A percentile compares a stretch with the other conserved stretches of the same genome.
phyloP scores from a whole-genome alignment of 495 filamentous ascomycete species.

The Podospora pseudoanserina region DNA sequence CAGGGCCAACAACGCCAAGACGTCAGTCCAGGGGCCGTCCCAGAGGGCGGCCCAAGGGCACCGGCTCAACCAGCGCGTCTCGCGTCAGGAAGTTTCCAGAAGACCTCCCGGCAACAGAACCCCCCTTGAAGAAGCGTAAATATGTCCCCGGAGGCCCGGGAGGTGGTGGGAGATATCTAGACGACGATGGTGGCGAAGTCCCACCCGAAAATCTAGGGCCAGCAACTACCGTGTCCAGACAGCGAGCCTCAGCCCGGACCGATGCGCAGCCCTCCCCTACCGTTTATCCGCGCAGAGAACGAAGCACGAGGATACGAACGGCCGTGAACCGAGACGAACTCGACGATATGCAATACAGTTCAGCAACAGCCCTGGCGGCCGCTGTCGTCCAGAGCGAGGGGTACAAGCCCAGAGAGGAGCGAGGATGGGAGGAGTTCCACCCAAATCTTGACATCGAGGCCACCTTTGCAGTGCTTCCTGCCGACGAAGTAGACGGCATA shows the following conservation, averaged over 20 bases:
- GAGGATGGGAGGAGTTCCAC: constrained; percentile 96
- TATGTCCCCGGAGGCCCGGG: constrained; percentile 78
- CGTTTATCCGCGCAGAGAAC: constrained; percentile 46
- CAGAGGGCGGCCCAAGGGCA: constrained; percentile 41
- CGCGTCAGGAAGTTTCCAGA: constrained; percentile 37
- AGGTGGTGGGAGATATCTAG: constrained; percentile 74
- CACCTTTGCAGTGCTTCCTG: constrained; percentile 69
- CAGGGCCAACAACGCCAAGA: constrained; percentile 42
- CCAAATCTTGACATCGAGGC: constrained; percentile 85
- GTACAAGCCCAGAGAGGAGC: constrained; percentile 94
- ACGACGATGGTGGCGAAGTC: constrained; percentile 55
- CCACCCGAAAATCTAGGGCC: constrained; percentile 32
- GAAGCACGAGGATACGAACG: constrained; percentile 52
- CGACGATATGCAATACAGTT: constrained; percentile 61
- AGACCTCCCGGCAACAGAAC: constrained; percentile 47
- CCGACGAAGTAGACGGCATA: constrained; percentile 77
- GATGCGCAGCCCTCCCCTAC: constrained; percentile 39
- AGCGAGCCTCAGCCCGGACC: constrained; percentile 33
- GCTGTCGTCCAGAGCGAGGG: constrained; percentile 86
- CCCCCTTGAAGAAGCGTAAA: constrained; percentile 49
- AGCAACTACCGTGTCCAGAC: constrained; percentile 33
- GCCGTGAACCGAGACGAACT: constrained; percentile 43
- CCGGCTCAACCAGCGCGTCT: constrained; percentile 38
- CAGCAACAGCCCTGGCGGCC: constrained; percentile 78
- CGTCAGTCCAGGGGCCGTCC: constrained; percentile 39